phyloP scores from a whole-genome alignment of 2,329 filamentous ascomycete species.

The Colletotrichum shisoi region DNA sequence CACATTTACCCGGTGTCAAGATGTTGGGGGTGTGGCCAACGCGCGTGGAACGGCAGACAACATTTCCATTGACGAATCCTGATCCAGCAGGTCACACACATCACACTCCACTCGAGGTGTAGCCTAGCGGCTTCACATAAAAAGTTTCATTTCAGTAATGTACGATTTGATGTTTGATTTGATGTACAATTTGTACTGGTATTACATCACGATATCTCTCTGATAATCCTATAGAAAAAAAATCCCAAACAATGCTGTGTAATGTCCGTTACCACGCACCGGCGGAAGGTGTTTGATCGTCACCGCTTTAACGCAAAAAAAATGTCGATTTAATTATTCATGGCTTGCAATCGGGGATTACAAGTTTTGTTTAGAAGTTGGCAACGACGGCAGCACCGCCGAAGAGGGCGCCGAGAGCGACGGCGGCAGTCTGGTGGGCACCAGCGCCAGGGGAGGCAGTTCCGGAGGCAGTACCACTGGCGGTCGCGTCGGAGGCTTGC shows the following conservation, averaged over 20 bases:
- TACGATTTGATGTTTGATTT: slow-evolving; percentile 20
- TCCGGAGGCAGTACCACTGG: slow-evolving; percentile 39
- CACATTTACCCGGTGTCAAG: slow-evolving; percentile 9
- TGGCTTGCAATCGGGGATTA: too few relatives aligned
- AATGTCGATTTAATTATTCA: neutral
- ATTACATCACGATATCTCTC: slow-evolving; percentile 37
- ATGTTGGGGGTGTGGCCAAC: neutral
- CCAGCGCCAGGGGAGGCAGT: slow-evolving; percentile 42
- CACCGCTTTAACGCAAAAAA: neutral
- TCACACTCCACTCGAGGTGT: too few relatives aligned
- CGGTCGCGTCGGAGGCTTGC: slow-evolving; percentile 38
- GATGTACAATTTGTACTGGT: slow-evolving; percentile 36
- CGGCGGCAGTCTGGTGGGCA: slow-evolving; percentile 52
- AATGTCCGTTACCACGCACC: slow-evolving; percentile 14
- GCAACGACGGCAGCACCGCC: slow-evolving; percentile 56
- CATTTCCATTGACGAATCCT: neutral
- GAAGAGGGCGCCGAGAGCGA: slow-evolving; percentile 57
- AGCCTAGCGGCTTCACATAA: neutral
- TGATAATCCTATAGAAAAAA: slow-evolving; percentile 16
- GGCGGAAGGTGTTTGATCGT: neutral
- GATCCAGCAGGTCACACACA: neutral
- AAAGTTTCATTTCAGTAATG: neutral
- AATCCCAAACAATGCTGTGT: slow-evolving; percentile 30
- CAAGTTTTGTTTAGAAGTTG: slow-evolving; percentile 52
- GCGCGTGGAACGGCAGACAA: neutral